Evolutionary conservation across 139 green algal species (phyloP).

Genomic region (Axilococcus clingmanii): DNA sequence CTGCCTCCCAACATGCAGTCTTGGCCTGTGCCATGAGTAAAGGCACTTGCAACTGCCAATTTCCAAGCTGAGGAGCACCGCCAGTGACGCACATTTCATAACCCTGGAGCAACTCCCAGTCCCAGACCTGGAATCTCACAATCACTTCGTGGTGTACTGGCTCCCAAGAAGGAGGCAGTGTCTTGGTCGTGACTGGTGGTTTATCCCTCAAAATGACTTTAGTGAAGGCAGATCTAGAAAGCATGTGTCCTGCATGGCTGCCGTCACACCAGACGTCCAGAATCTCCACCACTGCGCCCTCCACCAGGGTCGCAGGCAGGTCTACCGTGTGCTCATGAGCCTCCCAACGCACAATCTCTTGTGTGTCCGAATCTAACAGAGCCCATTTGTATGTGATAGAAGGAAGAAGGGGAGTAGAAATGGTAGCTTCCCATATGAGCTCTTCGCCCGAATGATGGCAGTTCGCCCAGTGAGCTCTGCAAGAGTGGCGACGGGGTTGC

Average conservation of each 20-base stretch:
- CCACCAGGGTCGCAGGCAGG: constrained; percentile 34
- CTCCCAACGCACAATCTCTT: constrained; percentile 34
- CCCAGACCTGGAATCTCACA: constrained; percentile 37
- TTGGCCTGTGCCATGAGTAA: constrained; percentile 19
- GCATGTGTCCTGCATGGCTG: constrained; percentile 42
- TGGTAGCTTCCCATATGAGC: constrained; percentile 56
- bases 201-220: constrained; percentile 36
- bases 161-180: constrained; percentile 2
- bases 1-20: constrained; percentile 26
- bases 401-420: constrained; percentile 36
- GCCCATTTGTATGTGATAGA: constrained; percentile 50
- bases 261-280: constrained; percentile 20
- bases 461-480: constrained; percentile 17
- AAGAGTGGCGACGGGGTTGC: neutral
- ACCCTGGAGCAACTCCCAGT: constrained; percentile 25
- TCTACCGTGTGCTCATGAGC: constrained; percentile 19
- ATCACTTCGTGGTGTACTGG: constrained; percentile 27
- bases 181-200: neutral
- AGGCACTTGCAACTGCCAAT: constrained; percentile 65
- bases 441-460: constrained; percentile 46
- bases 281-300: constrained; percentile 25
- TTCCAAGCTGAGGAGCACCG: constrained; percentile 54
- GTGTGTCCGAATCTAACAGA: constrained; percentile 20
- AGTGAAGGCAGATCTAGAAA: constrained; percentile 47
- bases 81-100: constrained; percentile 55